Evolutionary conservation across 1,284 basidiomycete genomes (phyloP).

Genomic region (Hemileia vastatrix): DNA sequence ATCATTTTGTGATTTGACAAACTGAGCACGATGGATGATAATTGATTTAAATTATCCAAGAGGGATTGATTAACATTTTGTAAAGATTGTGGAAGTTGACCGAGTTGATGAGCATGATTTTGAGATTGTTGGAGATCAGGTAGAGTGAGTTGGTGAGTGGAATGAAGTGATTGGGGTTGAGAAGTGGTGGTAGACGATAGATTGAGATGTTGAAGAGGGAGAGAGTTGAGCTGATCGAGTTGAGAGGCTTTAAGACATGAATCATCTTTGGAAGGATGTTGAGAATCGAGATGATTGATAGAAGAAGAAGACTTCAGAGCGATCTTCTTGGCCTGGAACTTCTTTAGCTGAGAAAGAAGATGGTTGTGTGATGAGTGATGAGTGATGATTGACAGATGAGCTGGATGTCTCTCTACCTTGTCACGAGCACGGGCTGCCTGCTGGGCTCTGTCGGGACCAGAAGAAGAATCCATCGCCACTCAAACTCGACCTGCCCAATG

Average conservation of each 20-base stretch:
- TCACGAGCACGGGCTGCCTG: slow-evolving; percentile 20
- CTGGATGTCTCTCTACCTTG: background rate
- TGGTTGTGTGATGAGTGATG: background rate
- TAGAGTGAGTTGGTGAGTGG: background rate
- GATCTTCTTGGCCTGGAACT: slow-evolving; percentile 23
- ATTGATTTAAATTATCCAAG: slow-evolving; percentile 15
- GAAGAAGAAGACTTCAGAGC: background rate
- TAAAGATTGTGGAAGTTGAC: slow-evolving; percentile 1
- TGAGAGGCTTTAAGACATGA: slow-evolving; percentile 2
- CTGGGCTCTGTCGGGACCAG: slow-evolving; percentile 11
- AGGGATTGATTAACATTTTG: slow-evolving; percentile 22
- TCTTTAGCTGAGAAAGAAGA: slow-evolving; percentile 10
- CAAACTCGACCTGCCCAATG: slow-evolving; percentile 52
- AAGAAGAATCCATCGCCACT: background rate
- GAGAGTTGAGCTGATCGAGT: too few relatives aligned
- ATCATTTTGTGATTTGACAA: slow-evolving; percentile 14
- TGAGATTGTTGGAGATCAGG: slow-evolving; percentile 10
- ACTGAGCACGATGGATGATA: slow-evolving; percentile 5
- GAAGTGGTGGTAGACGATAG: too few relatives aligned
- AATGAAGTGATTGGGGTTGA: slow-evolving; percentile 8
- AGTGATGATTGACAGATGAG: background rate
- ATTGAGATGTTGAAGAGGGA: slow-evolving; percentile 17
- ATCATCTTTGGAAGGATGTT: slow-evolving; percentile 5
- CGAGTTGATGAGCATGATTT: slow-evolving; percentile 6
- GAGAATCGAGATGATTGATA: slow-evolving; percentile 6